Base-by-base conservation (phyloP, 352 stramenopile genomes). In the Phytophthora pseudosyringae region DNA sequence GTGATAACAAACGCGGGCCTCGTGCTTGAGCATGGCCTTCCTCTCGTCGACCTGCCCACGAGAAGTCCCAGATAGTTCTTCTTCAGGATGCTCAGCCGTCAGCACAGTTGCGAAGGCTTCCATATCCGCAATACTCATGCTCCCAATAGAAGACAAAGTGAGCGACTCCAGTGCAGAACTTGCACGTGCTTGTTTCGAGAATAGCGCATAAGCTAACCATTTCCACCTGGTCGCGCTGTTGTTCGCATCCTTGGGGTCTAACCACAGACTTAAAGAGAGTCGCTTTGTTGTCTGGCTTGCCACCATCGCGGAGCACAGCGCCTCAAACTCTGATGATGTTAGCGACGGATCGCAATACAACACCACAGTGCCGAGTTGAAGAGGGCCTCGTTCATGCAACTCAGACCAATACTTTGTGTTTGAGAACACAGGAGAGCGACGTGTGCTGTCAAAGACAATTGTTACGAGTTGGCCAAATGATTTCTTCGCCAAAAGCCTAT, bases 121-220 rank as follows among this genome's bases (percentile, higher is more conserved):
- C 11, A 64, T 45, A 18, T 56, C 56, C 36, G 36, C 29, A 29
- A 45, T 2, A 25, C 2, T 32, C 26, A 64, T 58, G 7, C 33
- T 43, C 3, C 31, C 7, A 15, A 58, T 45, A 3, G 35, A 28
- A 13, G 4, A 35, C 10, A 64, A 9, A 10, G 29, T 18, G 0
- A 62, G 8, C 1, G 35, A 51, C 13, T 62, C 35, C 2, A 68
- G 4, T n/a, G 16, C 5, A 0, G 44, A 57, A 15, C 15, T 36
- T 1, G n/a, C 7, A 16, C 33, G 47, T 10, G 58, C 48, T 28
- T 21, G 33, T 18, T 68, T 57, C 0, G 51, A 68, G 31, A 62
- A 68, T 7, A 58, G 10, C 4, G 33, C 35, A 31, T 68, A 68
- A 1, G 60, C 60, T 21, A 68, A 13, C 46, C 60, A 63, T 31